Evolutionary conservation across 805 yeast genomes (phyloP).

Genomic region (Candida alai): DNA sequence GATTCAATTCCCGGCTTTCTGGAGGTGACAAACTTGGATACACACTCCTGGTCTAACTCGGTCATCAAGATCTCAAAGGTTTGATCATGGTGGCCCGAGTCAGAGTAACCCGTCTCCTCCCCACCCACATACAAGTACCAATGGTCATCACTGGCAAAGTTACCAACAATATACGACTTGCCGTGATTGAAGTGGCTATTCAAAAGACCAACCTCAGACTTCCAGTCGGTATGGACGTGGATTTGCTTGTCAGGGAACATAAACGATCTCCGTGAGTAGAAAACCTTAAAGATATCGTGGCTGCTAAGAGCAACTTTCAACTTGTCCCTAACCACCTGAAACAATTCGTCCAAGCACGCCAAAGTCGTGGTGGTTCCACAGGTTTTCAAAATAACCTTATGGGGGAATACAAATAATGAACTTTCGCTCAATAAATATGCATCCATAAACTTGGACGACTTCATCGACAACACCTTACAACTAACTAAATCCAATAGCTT

Average conservation of each 20-base stretch:
- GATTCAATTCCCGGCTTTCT: constrained; percentile 44
- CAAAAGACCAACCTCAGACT: constrained; percentile 68
- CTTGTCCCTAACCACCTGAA: constrained; percentile 35
- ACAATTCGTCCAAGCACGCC: constrained; percentile 64
- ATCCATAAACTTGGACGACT: constrained; percentile 62
- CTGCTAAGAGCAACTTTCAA: constrained; percentile 18
- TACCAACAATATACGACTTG: constrained; percentile 70
- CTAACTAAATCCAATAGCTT: constrained; percentile 72
- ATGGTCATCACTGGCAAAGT: constrained; percentile 70
- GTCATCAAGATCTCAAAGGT: constrained; percentile 93
- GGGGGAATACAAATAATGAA: constrained; percentile 83
- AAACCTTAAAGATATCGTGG: constrained; percentile 49
- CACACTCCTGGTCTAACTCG: constrained; percentile 55
- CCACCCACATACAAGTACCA: constrained; percentile 86
- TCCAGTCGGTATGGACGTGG: constrained; percentile 82
- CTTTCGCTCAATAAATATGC: constrained; percentile 88
- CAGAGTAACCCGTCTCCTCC: constrained; percentile 4
- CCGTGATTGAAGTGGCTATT: constrained; percentile 62
- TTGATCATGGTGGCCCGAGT: constrained; percentile 42
- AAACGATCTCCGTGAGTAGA: constrained; percentile 87
- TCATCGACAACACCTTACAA: constrained; percentile 83
- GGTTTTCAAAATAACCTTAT: constrained; percentile 82
- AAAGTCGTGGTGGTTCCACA: constrained; percentile 95
- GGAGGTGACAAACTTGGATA: constrained; percentile 56
- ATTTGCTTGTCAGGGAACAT: constrained; percentile 88